Base-by-base conservation (phyloP, 169 alveolate genomes). In the Theileria parva region DNA sequence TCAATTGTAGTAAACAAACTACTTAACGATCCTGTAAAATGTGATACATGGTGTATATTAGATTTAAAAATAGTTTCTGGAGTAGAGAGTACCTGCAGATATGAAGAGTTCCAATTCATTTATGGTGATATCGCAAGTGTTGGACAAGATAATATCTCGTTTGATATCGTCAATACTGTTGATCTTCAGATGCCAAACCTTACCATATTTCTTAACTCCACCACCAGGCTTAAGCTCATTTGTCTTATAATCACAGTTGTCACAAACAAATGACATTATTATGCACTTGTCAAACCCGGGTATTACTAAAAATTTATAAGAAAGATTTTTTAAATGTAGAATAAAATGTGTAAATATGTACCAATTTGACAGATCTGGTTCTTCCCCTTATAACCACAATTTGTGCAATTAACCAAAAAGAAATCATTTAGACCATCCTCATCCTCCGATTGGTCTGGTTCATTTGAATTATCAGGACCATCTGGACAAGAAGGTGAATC, bases 141-240 rank as follows among this genome's bases (percentile, higher is more conserved):
- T 99, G 27, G 98, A 93, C 86, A 97, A 96, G 69, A 97, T 94
- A 3, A 97, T 94, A 85, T 97, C 99, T 79, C 99, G 94, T 74
- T 95, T 94, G 74, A 98, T 87, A 85, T 98, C 99, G 13, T 80
- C 92, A 55, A n/a, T 37, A 28, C 34, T 13, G 9, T 68, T 30
- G 37, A 84, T 77, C 3, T 21, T 59, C 9, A 84, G 80, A 25
- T 71, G 55, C 90, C 90, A 84, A 11, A 34, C 37, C 44, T 68
- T 75, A 15, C 98, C 99, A 60, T 90, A 91, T 44, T 94, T 96
- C 67, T 97, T 92, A 68, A 95, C 93, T 48, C 97, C 98, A 2
- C 99, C 99, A 27, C 99, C 98, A 2, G 98, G 96, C 85, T 97
- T 97, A 23, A 98, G 94, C 79, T 96, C 99, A 57, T 96, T 95